Evolutionary conservation across 2,329 filamentous ascomycete species (phyloP).

Genomic region (Didymella pomorum): DNA sequence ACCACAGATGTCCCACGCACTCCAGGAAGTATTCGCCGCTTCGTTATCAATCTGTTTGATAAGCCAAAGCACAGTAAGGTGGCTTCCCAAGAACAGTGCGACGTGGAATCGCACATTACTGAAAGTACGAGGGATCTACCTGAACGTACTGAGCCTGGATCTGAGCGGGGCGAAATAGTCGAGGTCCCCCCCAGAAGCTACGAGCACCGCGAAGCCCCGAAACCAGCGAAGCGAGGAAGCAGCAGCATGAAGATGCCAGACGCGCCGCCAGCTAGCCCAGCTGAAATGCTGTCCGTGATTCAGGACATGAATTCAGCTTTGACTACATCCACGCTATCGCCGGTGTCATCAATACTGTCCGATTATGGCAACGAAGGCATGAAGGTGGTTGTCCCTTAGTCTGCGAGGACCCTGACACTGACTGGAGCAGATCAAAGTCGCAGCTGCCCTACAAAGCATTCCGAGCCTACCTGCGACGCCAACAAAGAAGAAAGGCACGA

Average conservation of each 20-base stretch:
- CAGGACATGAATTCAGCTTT: background rate
- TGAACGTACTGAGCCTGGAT: slow-evolving; percentile 22
- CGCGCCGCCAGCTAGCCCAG: slow-evolving; percentile 12
- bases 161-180: slow-evolving; percentile 9
- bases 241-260: slow-evolving; percentile 9
- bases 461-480: background rate
- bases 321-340: slow-evolving; percentile 6
- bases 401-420: background rate
- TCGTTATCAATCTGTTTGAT: slow-evolving; percentile 2
- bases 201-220: slow-evolving; percentile 7
- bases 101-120: background rate
- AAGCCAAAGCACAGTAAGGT: background rate
- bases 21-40: background rate
- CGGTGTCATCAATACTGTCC: slow-evolving; percentile 5
- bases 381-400: background rate
- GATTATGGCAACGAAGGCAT: background rate
- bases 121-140: slow-evolving; percentile 15
- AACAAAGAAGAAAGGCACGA: background rate
- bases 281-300: background rate
- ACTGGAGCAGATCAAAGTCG: background rate
- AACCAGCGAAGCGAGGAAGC: background rate
- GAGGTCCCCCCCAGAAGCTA: slow-evolving; percentile 22
- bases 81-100: slow-evolving; percentile 12
- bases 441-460: background rate
- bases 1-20: background rate